A percentile compares a stretch with the other conserved stretches of the same genome.
Conservation (phyloP, 805 yeast genomes). For the Pichia phayaonensis region DNA sequence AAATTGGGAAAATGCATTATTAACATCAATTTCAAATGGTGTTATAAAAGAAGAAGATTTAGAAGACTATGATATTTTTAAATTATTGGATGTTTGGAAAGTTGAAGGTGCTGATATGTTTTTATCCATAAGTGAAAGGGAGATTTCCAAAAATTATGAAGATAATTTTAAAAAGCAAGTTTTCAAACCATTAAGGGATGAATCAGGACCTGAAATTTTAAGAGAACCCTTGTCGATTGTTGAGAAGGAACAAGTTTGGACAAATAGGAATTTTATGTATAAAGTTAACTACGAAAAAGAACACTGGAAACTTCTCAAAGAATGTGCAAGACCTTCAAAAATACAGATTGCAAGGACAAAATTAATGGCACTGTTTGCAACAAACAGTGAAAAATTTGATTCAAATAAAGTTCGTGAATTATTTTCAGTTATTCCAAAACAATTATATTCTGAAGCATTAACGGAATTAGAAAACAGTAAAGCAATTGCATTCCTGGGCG, state of each 20-base stretch:
- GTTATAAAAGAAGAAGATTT: slow-evolving; percentile 42
- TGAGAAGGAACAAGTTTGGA: slow-evolving; percentile 53
- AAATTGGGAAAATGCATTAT: slow-evolving; percentile 61
- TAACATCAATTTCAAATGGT: slow-evolving; percentile 51
- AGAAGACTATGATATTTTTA: slow-evolving; percentile 40
- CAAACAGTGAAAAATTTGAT: slow-evolving; percentile 41
- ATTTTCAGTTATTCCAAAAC: slow-evolving; percentile 39
- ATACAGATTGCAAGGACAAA: slow-evolving; percentile 34
- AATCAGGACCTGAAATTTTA: slow-evolving; percentile 32
- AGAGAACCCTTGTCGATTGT: slow-evolving; percentile 55
- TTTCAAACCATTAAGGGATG: slow-evolving; percentile 29
- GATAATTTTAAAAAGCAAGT: slow-evolving; percentile 43
- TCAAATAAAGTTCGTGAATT: slow-evolving; percentile 38
- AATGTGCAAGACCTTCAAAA: slow-evolving; percentile 13
- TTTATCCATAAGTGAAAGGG: slow-evolving; percentile 17
- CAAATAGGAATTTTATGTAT: slow-evolving; percentile 38
- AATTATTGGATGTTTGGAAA: slow-evolving; percentile 60
- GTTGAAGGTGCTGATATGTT: slow-evolving; percentile 32
- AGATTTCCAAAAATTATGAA: slow-evolving; percentile 32
- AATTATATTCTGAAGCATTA: slow-evolving; percentile 42
- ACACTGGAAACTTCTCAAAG: slow-evolving; percentile 3
- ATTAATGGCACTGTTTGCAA: slow-evolving; percentile 52
- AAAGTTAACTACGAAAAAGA: slow-evolving; percentile 18
- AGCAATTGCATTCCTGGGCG: slow-evolving; percentile 44
- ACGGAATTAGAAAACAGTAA: slow-evolving; percentile 44